These are phyloP conservation scores for Desmodesmus armatus DNA, from an alignment of 139 green algal genomes.

Conservation along the genomic window DNA sequence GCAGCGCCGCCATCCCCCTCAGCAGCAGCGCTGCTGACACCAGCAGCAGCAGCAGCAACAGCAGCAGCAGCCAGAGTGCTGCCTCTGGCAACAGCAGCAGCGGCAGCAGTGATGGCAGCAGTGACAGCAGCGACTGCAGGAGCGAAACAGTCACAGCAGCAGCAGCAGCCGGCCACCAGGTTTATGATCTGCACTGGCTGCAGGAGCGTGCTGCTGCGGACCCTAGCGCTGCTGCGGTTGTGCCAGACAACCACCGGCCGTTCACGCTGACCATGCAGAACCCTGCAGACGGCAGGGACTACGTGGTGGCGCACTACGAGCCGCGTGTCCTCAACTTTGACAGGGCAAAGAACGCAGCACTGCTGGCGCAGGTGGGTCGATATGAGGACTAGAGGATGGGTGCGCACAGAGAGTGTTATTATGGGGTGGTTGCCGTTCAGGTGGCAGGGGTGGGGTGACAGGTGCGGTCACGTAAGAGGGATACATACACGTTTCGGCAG, in stretches of 20 bases:
- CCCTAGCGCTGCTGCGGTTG: too few relatives aligned
- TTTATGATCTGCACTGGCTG: slow-evolving; percentile 14
- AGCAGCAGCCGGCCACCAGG: slow-evolving; percentile 14
- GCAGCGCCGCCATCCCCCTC: too few relatives aligned
- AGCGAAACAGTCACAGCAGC: neutral
- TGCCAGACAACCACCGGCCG: slow-evolving; percentile 9
- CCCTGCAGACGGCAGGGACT: slow-evolving; percentile 10
- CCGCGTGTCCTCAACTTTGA: slow-evolving; percentile 7
- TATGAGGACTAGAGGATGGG: too few relatives aligned
- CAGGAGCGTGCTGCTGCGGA: slow-evolving; percentile 1
- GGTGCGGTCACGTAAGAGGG: too few relatives aligned
- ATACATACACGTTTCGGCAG: too few relatives aligned
- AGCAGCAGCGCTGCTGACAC: too few relatives aligned
- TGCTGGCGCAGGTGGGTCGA: slow-evolving; percentile 2
- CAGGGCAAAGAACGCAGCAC: neutral
- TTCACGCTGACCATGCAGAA: slow-evolving; percentile 30
- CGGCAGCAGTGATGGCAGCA: neutral
- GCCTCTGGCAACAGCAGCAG: neutral
- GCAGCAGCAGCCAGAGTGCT: too few relatives aligned
- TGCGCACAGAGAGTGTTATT: too few relatives aligned
- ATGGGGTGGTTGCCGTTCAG: too few relatives aligned
- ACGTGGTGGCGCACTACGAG: slow-evolving; percentile 42
- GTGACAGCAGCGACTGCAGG: too few relatives aligned
- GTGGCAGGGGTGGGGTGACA: too few relatives aligned
- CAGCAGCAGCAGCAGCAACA: too few relatives aligned